phyloP scores from a whole-genome alignment of 108 stramenopile species.

The Nannochloropsis gaditana region DNA sequence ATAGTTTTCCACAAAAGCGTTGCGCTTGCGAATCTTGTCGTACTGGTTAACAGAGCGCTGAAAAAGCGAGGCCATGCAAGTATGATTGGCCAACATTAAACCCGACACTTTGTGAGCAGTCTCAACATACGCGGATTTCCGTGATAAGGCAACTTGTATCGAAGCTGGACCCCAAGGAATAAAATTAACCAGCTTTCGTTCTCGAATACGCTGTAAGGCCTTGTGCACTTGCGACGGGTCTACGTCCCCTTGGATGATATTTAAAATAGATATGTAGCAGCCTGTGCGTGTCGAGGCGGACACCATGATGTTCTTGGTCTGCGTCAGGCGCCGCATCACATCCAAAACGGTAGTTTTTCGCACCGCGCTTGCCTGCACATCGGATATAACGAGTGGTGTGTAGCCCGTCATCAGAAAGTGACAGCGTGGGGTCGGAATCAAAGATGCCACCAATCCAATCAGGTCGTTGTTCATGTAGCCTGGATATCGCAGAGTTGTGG shows the following conservation, averaged over 20 bases:
- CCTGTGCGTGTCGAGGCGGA: conserved; percentile 80
- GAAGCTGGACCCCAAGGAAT: conserved; percentile 98
- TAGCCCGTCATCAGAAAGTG: conserved; percentile 99
- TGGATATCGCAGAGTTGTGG: conserved; percentile 95
- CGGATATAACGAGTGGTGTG: conserved; percentile 73
- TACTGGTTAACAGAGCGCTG: conserved; percentile 79
- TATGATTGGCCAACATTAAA: conserved; percentile 96
- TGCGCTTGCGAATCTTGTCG: conserved; percentile 82
- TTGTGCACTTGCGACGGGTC: conserved; percentile 96
- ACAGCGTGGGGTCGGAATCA: conserved; percentile 97
- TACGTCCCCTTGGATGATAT: conserved; percentile 96
- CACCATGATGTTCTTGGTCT: conserved; percentile 98
- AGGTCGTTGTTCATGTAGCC: conserved; percentile 99
- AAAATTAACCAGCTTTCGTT: conserved; percentile 82
- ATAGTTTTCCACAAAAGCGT: conserved; percentile 96
- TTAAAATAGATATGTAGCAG: conserved; percentile 94
- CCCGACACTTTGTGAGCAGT: conserved; percentile 88
- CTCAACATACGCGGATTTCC: conserved; percentile 85
- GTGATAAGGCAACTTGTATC: conserved; percentile 90
- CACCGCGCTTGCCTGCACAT: conserved; percentile 57
- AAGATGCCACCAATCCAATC: conserved; percentile 84
- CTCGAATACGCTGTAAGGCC: conserved; percentile 91
- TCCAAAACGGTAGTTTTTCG: conserved; percentile 98
- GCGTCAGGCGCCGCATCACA: conserved; percentile 96
- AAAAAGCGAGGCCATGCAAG: conserved; percentile 90